Percentiles rank a stretch among this genome's conserved stretches.
Conservation (phyloP, 805 yeast genomes). For the Yamadazyma olivae region DNA sequence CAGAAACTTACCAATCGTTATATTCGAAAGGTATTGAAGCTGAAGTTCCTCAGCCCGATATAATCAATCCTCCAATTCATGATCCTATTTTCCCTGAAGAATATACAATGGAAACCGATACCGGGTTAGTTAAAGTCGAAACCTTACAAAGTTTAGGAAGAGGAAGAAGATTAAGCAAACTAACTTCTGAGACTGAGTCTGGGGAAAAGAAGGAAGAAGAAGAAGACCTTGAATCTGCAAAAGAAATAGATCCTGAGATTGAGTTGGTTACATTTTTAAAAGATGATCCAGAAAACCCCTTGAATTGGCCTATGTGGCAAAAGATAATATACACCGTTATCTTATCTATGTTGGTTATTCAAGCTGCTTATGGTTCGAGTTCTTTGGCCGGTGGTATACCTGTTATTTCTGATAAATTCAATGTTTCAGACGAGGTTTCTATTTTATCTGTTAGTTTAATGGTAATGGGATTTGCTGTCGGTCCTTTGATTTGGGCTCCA, state of each 20-base stretch:
- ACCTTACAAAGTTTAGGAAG: slow-evolving; percentile 65
- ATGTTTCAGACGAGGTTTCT: slow-evolving; percentile 77
- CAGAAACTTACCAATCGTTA: slow-evolving; percentile 75
- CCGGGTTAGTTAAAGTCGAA: slow-evolving; percentile 82
- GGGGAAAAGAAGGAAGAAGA: slow-evolving; percentile 10
- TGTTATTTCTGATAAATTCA: slow-evolving; percentile 60
- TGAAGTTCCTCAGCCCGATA: slow-evolving; percentile 52
- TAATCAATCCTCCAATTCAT: slow-evolving; percentile 42
- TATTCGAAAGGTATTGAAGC: slow-evolving; percentile 58
- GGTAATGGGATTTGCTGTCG: slow-evolving; percentile 86
- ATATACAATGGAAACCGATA: slow-evolving; percentile 80
- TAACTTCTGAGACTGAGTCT: background rate
- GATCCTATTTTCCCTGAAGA: slow-evolving; percentile 90
- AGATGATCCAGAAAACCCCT: slow-evolving; percentile 87
- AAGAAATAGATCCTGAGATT: slow-evolving; percentile 45
- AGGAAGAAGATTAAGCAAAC: slow-evolving; percentile 12
- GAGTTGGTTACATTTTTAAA: slow-evolving; percentile 81
- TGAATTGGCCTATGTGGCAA: slow-evolving; percentile 63
- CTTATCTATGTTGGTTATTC: slow-evolving; percentile 70
- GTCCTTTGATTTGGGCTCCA: slow-evolving; percentile 90
- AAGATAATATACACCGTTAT: slow-evolving; percentile 69
- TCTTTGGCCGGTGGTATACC: slow-evolving; percentile 83
- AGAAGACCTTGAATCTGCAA: background rate
- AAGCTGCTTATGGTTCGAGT: slow-evolving; percentile 93
- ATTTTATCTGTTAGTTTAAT: slow-evolving; percentile 76